Percentiles rank a stretch among this genome's conserved stretches.
Evolutionary conservation across 1,284 basidiomycete species (phyloP).

Genomic region (Sporisorium exsertum): DNA sequence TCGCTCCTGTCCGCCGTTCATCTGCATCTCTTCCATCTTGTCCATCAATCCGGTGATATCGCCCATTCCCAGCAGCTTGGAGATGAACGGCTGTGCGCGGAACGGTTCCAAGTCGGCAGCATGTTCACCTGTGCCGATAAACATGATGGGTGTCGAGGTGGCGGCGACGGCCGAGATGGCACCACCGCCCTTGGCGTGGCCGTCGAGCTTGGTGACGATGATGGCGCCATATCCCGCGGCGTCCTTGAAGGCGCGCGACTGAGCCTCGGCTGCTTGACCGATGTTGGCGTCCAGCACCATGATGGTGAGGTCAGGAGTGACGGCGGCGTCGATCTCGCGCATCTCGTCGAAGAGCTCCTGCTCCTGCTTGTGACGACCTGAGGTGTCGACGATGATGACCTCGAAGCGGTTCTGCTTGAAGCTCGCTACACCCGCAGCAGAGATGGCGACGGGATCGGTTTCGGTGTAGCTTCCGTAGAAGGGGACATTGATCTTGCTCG

Average conservation of each 20-base stretch:
- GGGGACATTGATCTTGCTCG: constrained; percentile 97
- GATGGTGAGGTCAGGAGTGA: constrained; percentile 78
- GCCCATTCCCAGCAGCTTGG: constrained; percentile 92
- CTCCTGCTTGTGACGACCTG: constrained; percentile 96
- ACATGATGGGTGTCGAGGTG: constrained; percentile 97
- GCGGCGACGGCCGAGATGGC: constrained; percentile 99
- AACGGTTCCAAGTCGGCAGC: constrained; percentile 95
- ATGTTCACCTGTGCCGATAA: constrained; percentile 97
- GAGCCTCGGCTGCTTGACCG: constrained; percentile 96
- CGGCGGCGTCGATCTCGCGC: constrained; percentile 92
- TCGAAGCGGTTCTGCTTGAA: constrained; percentile 99
- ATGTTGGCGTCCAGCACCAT: constrained; percentile 72
- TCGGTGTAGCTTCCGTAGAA: constrained; percentile 99
- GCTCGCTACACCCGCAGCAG: constrained; percentile 91
- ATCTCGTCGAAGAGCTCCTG: constrained; percentile 97
- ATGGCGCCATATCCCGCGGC: constrained; percentile 97
- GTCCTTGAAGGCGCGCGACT: constrained; percentile 96
- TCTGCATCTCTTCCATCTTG: constrained; percentile 69
- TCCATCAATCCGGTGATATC: constrained; percentile 97
- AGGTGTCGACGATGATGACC: constrained; percentile 98
- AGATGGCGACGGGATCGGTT: constrained; percentile 95
- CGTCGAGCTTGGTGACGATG: constrained; percentile 99
- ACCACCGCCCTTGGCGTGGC: constrained; percentile 98
- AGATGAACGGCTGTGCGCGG: constrained; percentile 95
- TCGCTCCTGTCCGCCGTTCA: constrained; percentile 80